Evolutionary conservation across 208 protist species (phyloP), one percentile per base, ranked within the genome.

Genomic region (Leptomonas pyrrhocoris): DNA sequence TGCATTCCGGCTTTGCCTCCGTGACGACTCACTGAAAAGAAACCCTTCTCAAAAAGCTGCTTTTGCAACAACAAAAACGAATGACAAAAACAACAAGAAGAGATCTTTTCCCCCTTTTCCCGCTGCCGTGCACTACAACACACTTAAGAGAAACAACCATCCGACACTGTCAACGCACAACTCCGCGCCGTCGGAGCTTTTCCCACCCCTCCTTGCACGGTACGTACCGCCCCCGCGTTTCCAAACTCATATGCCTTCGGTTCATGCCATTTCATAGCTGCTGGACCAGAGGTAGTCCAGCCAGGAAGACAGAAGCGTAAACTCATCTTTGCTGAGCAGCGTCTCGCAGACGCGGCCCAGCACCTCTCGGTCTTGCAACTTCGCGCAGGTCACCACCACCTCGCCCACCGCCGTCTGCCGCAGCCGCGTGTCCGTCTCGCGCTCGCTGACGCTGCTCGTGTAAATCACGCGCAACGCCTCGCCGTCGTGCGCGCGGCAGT

Each of bases 401-500:
- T 73, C 58, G 0, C 87, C 90, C 45, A 86, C 73, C 19, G 90
- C 85, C 25, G 87, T 93, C 43, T 46, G 27, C 48, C 77, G 70
- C 63, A 93, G 49, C 7, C 50, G 56, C 30, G 51, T 49, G 12
- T 80, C 60, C 63, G 77, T 83, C 51, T 95, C 90, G 2, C 74
- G 77, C 67, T 95, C 90, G 61, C 87, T 92, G 48, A 85, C 75
- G 25, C 80, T 85, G 59, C 85, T 73, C 3, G 53, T 49, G 43
- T 78, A 63, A 25, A 90, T 79, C 11, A 48, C 46, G 2, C 50
- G 28, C 16, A 93, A 54, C 11, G 40, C 66, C 3, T 84, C 81
- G 6, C 81, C 83, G 62, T 95, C 90, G 30, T 87, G 55, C 28
- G 53, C 68, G 23, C 79, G 79, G 53, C 81, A 86, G n/a, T 81